Evolutionary conservation across 2,329 filamentous ascomycete genomes (phyloP).

Genomic region (Acephala macrosclerotiorum): DNA sequence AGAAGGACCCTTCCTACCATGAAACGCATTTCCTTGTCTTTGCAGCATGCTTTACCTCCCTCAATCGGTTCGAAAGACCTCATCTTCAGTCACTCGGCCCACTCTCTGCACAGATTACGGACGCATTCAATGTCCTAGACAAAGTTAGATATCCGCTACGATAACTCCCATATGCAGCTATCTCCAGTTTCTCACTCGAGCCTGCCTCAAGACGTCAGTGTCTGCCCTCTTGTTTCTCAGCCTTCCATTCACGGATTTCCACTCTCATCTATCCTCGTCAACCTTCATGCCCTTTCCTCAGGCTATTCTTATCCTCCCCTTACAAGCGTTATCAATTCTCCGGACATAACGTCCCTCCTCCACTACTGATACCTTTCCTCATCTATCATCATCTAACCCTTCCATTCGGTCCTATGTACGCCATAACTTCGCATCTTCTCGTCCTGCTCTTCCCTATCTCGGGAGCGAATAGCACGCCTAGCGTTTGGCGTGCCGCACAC

Average conservation of each 20-base stretch:
- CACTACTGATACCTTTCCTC: neutral
- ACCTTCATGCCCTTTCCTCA: neutral
- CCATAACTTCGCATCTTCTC: neutral
- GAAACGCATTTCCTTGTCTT: conserved; percentile 7
- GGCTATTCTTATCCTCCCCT: conserved; percentile 12
- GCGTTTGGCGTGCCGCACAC: neutral
- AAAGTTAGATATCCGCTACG: conserved; percentile 4
- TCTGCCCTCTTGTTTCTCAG: neutral
- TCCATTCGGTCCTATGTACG: conserved; percentile 3
- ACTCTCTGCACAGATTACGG: neutral
- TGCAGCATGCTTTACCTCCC: conserved; percentile 3
- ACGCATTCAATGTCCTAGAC: too few relatives aligned
- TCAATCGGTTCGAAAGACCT: neutral
- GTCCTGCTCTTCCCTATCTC: neutral
- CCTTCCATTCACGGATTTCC: too few relatives aligned
- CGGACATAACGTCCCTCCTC: neutral
- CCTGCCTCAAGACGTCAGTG: conserved; percentile 4
- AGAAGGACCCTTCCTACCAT: neutral
- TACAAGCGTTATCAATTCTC: conserved; percentile 11
- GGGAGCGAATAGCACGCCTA: neutral
- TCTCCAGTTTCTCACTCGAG: conserved; percentile 19
- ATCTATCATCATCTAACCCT: neutral
- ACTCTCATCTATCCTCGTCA: conserved; percentile 1
- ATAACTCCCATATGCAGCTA: conserved; percentile 2
- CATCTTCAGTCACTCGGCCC: neutral